Evolutionary conservation across 148 eudicot species (phyloP), one percentile per base, ranked within the genome.

Genomic region (Vaccinium corymbosum): DNA sequence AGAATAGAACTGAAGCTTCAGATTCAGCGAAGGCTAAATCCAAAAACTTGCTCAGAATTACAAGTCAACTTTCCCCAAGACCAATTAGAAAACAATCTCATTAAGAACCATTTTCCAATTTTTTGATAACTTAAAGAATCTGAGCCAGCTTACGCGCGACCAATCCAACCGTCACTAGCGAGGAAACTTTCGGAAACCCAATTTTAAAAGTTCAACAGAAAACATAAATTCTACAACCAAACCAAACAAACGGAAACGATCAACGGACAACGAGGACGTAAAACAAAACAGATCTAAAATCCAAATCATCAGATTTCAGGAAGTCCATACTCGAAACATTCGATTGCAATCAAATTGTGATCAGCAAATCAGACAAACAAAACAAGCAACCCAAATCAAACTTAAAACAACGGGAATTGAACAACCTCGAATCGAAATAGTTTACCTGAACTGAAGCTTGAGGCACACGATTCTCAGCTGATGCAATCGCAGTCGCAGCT

Each of bases 401-500:
- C 27, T n/a, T n/a, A 27, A 71, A 16, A 51, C 80, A 49, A 7
- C 17, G 35, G 70, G 35, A 57, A 68, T 35, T 35, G 64, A 19
- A 64, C 19, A 4, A 29, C 52, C 16, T 42, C 57, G 12, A 56
- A 53, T 2, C 25, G n/a, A 52, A 81, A 7, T 27, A 42, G 48
- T 79, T 77, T 81, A 94, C 98, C 94, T 93, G 94, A 75, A 32
- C 62, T 8, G 91, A 86, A 49, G 88, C 57, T 16, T 90, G 99
- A 68, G 93, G 86, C 49, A 85, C 86, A 35, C 97, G 93, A 80
- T 87, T 88, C 86, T 93, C 95, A 75, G 94, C 93, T 22, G 97
- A 91, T 3, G 94, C 93, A 78, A 97, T 97, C 78, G 92, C 97
- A 59, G 90, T 89, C 80, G 99, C 99, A 56, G 99, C 99, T 1